Conservation (phyloP, 768 basidiomycete species). For the Lactarius hengduanensis region DNA sequence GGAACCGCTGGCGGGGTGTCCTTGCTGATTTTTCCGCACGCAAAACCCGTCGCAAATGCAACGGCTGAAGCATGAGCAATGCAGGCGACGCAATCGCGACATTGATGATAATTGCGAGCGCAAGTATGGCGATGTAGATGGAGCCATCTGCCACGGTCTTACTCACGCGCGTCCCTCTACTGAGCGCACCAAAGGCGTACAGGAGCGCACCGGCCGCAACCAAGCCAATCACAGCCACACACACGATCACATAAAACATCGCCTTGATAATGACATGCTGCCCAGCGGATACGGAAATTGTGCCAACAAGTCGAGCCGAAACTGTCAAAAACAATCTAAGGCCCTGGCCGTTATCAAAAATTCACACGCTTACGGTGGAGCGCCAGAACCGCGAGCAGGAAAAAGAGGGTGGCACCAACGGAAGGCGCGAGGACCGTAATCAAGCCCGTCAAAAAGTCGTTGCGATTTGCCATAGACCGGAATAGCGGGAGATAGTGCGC, state of each 20-base stretch:
- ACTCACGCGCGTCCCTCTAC: conserved; percentile 36
- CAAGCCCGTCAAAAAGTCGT: conserved; percentile 57
- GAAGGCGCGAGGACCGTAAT: conserved; percentile 69
- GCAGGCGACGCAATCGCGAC: conserved; percentile 70
- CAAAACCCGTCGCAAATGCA: conserved; percentile 56
- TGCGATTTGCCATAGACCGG: conserved; percentile 46
- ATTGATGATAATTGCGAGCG: conserved; percentile 57
- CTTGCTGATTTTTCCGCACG: conserved; percentile 56
- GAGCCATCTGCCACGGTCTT: conserved; percentile 62
- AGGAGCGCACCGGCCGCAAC: conserved; percentile 66
- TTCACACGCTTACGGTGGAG: conserved; percentile 52
- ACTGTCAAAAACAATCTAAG: conserved; percentile 19
- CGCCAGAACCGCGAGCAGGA: conserved; percentile 48
- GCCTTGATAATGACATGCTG: conserved; percentile 62
- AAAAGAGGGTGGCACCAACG: conserved; percentile 57
- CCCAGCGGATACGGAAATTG: conserved; percentile 60
- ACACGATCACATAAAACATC: conserved; percentile 56
- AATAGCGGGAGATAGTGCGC: conserved; percentile 71
- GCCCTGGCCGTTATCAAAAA: neutral
- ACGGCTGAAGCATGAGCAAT: conserved; percentile 69
- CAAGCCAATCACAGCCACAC: conserved; percentile 59
- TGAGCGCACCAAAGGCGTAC: conserved; percentile 63
- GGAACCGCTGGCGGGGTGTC: conserved; percentile 76
- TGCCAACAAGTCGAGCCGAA: conserved; percentile 40
- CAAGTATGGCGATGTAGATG: conserved; percentile 66